A percentile compares a stretch with the other conserved stretches of the same genome.
Conservation (phyloP, 768 basidiomycete species). For the Mrakia frigida region DNA sequence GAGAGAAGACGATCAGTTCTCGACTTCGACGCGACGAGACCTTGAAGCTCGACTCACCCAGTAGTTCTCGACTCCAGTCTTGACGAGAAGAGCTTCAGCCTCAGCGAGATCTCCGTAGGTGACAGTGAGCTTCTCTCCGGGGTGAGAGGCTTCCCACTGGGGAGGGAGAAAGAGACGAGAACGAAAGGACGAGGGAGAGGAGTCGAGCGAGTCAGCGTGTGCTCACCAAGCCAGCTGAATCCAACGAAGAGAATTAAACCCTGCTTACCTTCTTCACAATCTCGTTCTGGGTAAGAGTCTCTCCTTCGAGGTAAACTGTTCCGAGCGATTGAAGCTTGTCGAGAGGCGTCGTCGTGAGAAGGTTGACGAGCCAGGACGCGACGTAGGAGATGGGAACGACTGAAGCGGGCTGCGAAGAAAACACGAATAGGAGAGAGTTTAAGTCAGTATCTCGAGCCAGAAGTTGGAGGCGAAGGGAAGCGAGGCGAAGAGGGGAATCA, state of each 20-base stretch:
- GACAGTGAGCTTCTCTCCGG: not conserved
- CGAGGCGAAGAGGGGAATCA: not conserved
- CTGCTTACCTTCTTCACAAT: not conserved
- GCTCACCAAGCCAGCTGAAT: not conserved
- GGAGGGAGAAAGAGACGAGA: not conserved
- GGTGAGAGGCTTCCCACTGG: not conserved
- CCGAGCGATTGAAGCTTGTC: not conserved
- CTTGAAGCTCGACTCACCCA: not conserved
- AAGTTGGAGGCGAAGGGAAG: not conserved
- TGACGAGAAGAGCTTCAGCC: not conserved
- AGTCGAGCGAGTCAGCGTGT: not conserved
- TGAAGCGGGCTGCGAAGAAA: not conserved
- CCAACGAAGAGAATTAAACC: too few species aligned
- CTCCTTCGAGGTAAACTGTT: not conserved
- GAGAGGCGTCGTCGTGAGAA: not conserved
- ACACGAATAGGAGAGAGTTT: not conserved
- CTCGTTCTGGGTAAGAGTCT: not conserved
- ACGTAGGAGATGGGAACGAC: not conserved
- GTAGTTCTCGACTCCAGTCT: not conserved
- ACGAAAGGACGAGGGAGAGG: not conserved
- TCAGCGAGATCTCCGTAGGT: not conserved
- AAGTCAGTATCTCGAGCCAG: not conserved
- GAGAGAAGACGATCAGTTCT: not conserved
- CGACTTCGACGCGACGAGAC: not conserved
- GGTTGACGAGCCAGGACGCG: not conserved